Conservation (phyloP, 2,329 filamentous ascomycete genomes). For the Pseudogymnoascus sp. region DNA sequence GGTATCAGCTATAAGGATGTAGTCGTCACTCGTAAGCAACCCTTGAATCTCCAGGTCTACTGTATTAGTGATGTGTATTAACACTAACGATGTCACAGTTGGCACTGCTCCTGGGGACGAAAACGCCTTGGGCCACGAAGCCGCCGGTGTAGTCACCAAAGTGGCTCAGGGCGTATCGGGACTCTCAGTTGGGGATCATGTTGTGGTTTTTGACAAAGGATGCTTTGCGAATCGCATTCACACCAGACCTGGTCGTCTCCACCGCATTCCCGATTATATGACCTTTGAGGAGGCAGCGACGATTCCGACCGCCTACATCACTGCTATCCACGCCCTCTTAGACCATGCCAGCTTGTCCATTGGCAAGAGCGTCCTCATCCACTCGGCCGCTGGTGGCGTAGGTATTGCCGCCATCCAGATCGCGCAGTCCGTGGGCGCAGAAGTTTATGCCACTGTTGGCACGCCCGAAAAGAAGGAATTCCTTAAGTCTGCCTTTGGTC, state of each 20-base stretch:
- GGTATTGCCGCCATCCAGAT: constrained; percentile 25
- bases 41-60: not conserved
- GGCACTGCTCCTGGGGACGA: constrained; percentile 20
- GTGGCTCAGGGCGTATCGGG: constrained; percentile 14
- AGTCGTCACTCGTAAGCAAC: constrained; percentile 3
- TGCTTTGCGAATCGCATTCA: constrained; percentile 16
- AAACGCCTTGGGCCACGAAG: constrained; percentile 20
- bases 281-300: constrained; percentile 35
- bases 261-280: constrained; percentile 33
- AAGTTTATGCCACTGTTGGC: constrained; percentile 38
- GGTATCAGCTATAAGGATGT: not conserved
- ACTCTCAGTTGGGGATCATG: constrained; percentile 32
- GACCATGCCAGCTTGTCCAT: constrained; percentile 33
- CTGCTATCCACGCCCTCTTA: constrained; percentile 39
- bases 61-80: constrained; percentile 10
- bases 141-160: constrained; percentile 24
- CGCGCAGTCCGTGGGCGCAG: constrained; percentile 27
- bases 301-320: constrained; percentile 35
- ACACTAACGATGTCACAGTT: constrained; percentile 15
- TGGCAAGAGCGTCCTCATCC: constrained; percentile 24
- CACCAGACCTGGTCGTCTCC: constrained; percentile 9
- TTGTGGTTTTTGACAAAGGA: not conserved
- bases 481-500: constrained; percentile 20
- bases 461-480: constrained; percentile 18
- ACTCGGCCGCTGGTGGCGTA: constrained; percentile 18